Percentiles rank a stretch among this genome's conserved stretches.
phyloP scores from a whole-genome alignment of 2,329 filamentous ascomycete genomes.

The Colletotrichum spaethianum region DNA sequence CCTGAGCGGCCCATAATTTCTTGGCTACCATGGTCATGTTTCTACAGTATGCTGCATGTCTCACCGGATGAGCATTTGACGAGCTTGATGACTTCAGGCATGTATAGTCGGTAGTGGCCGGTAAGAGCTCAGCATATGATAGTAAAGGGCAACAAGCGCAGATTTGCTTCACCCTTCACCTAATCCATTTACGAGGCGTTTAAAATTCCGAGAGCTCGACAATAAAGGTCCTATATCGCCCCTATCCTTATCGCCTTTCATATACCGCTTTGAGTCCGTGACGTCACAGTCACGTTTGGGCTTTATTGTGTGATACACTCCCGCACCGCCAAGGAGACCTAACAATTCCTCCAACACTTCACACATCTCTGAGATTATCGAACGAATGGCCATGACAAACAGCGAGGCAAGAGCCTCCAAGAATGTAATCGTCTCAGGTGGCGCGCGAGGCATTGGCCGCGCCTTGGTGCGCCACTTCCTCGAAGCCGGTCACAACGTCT shows the following conservation, averaged over 20 bases:
- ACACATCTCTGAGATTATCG: no score
- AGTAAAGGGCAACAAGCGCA: neutral
- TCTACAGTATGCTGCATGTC: no score
- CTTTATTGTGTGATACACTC: neutral
- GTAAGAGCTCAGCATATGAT: neutral
- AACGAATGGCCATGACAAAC: neutral
- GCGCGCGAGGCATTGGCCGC: constrained; percentile 61
- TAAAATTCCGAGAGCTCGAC: neutral
- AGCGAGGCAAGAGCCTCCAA: neutral
- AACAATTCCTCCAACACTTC: neutral
- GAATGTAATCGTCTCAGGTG: constrained; percentile 46
- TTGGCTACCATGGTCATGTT: no score
- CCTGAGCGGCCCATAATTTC: no score
- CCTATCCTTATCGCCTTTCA: constrained; percentile 4
- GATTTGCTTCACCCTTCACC: neutral
- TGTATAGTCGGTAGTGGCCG: no score
- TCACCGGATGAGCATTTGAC: no score
- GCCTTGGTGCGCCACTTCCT: constrained; percentile 59
- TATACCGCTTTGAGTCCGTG: neutral
- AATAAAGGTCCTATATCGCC: constrained; percentile 1
- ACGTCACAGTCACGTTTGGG: constrained; percentile 1
- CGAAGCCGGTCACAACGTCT: constrained; percentile 57
- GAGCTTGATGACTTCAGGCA: no score
- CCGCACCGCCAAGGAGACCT: neutral
- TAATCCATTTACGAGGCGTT: neutral